Evolutionary conservation across 73 alveolate genomes (phyloP), one percentile per base, ranked within the genome.

Genomic region (Uronychia setigera): DNA sequence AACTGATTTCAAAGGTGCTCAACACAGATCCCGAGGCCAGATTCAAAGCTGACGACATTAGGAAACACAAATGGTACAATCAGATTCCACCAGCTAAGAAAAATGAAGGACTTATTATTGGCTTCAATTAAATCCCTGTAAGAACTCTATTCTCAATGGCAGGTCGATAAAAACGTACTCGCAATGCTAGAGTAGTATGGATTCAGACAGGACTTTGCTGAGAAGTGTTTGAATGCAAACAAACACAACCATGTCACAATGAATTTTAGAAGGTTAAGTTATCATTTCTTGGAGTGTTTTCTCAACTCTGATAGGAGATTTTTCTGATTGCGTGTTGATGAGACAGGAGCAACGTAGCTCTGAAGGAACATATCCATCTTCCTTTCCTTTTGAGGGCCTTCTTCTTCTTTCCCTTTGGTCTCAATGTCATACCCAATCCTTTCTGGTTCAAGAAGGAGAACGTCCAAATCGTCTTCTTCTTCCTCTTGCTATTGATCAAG

Each of bases 41-140:
- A 85, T 84, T 82, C 88, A 93, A 80, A 31, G 84, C 95, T 32
- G 96, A 88, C 26, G 92, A 95, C 74, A 96, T 96, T 78, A 95
- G 88, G 76, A 32, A 78, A 26, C 99, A 96, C 83, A 92, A 95
- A 33, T 96, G 99, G 98, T 92, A 92, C 88, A 94, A 96, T 81
- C 60, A 83, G 30, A 81, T 85, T 74, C 82, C 92, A 58, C 83
- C 87, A 14, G 86, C 85, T 46, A 82, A 76, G 33, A 58, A 85
- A 11, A 74, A 85, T 33, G 83, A 67, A 27, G 99, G 99, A 27
- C 78, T 95, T 1, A 91, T 95, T 25, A 94, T 95, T 1, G 99
- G 99, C 31, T 88, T 87, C 60, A 91, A 93, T 83, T 60, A 82
- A 33, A 97, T 98, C 82, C 99, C 99, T 74, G 89, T 82, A 82